A percentile compares a stretch with the other conserved stretches of the same genome.
Evolutionary conservation across 2,329 filamentous ascomycete species (phyloP).

Genomic region (Pseudopithomyces maydicus): DNA sequence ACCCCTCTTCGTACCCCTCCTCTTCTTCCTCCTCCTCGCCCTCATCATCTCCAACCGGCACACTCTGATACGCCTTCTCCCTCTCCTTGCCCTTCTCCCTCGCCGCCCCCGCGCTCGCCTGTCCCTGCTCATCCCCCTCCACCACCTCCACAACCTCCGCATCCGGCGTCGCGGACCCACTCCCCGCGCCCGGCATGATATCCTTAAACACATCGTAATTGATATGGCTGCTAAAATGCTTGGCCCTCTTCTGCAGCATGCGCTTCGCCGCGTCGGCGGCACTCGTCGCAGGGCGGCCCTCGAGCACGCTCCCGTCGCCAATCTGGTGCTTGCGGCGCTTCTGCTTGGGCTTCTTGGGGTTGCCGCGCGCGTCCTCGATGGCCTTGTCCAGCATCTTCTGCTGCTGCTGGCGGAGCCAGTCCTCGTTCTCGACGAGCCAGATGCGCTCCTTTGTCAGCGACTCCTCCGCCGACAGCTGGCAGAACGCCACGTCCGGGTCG

Average conservation of each 20-base stretch:
- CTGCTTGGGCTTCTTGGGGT: conserved; percentile 55
- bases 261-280: conserved; percentile 52
- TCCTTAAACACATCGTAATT: conserved; percentile 53
- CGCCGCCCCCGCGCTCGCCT: too few relatives aligned
- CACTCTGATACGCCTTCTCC: conserved; percentile 9
- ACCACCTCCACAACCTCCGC: conserved; percentile 19
- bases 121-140: conserved; percentile 18
- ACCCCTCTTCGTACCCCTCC: conserved; percentile 42
- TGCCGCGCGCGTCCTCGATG: conserved; percentile 58
- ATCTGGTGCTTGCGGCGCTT: conserved; percentile 45
- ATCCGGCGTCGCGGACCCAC: conserved; percentile 22
- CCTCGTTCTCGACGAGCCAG: conserved; percentile 94
- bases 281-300: conserved; percentile 48
- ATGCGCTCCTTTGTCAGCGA: conserved; percentile 88
- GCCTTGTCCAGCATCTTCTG: conserved; percentile 80
- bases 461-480: conserved; percentile 68
- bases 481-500: conserved; percentile 85
- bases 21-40: conserved; percentile 38
- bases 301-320: conserved; percentile 49
- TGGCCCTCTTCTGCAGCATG: conserved; percentile 53
- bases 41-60: conserved; percentile 31
- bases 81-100: too few relatives aligned
- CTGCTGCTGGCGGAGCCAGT: conserved; percentile 87
- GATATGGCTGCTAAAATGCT: conserved; percentile 50
- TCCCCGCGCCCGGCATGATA: conserved; percentile 38